Conservation (phyloP, 2,329 filamentous ascomycete species). For the Aspergillus uvarum region DNA sequence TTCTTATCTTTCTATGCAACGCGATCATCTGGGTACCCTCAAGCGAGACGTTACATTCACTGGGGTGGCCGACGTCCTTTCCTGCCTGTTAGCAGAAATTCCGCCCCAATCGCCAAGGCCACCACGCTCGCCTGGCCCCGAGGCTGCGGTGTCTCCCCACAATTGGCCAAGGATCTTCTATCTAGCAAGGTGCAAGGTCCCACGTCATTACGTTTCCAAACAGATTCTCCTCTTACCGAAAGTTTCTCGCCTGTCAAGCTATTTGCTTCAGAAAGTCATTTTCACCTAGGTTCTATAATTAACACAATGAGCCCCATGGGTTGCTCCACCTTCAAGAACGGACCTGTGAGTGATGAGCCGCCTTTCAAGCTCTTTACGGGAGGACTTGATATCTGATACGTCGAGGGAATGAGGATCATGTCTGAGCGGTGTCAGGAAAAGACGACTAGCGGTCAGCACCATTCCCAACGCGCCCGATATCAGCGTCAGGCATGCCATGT, state of each 20-base stretch:
- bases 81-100: background rate
- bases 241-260: background rate
- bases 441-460: slow-evolving; percentile 3
- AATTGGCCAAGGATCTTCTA: background rate
- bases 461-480: background rate
- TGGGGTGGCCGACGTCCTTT: background rate
- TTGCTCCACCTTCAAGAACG: background rate
- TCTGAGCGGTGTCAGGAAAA: slow-evolving; percentile 3
- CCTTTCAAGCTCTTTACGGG: background rate
- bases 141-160: background rate
- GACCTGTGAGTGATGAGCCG: background rate
- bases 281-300: background rate
- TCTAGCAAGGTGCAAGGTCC: background rate
- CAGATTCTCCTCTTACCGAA: background rate
- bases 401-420: background rate
- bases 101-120: background rate
- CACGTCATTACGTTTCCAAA: background rate
- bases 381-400: background rate
- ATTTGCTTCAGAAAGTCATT: background rate
- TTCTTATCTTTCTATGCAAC: background rate
- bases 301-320: background rate
- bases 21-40: background rate
- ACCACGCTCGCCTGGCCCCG: background rate
- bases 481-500: slow-evolving; percentile 1
- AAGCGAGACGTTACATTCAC: background rate